Conservation (phyloP, 305 asterid genomes). For the Fraxinus sp. region DNA sequence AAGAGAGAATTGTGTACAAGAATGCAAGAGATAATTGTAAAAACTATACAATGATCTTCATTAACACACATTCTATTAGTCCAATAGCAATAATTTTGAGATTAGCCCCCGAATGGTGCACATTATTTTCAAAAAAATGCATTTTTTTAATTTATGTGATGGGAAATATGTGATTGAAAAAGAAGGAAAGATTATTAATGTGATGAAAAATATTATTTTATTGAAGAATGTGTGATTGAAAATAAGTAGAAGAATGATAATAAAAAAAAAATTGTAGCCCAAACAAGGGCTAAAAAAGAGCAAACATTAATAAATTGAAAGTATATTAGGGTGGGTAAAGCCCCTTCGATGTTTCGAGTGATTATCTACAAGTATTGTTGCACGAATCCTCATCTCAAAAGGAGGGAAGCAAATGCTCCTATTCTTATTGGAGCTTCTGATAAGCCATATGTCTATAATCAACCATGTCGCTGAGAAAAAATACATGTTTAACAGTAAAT, state of each 20-base stretch:
- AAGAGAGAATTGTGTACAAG: background rate
- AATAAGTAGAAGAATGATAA: too few species aligned
- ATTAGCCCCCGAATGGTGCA: too few species aligned
- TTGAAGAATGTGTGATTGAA: too few species aligned
- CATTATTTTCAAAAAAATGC: too few species aligned
- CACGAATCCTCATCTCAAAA: background rate
- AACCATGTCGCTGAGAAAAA: conserved; percentile 8
- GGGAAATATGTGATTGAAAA: too few species aligned
- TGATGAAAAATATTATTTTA: too few species aligned
- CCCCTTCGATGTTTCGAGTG: background rate
- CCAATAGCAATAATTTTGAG: too few species aligned
- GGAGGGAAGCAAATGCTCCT: conserved; percentile 14
- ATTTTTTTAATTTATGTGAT: too few species aligned
- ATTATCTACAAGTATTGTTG: background rate
- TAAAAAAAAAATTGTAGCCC: too few species aligned
- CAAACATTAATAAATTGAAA: background rate
- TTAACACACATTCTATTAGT: too few species aligned
- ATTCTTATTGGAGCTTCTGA: conserved; percentile 22
- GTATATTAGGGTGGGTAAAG: background rate
- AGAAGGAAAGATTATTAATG: too few species aligned
- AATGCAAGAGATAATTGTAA: background rate
- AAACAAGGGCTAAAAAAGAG: too few species aligned
- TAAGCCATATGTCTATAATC: conserved; percentile 11
- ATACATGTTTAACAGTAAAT: conserved; percentile 8
- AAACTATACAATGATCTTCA: background rate